Conservation (phyloP, 352 stramenopile species). For the Phytophthora kernoviae region DNA sequence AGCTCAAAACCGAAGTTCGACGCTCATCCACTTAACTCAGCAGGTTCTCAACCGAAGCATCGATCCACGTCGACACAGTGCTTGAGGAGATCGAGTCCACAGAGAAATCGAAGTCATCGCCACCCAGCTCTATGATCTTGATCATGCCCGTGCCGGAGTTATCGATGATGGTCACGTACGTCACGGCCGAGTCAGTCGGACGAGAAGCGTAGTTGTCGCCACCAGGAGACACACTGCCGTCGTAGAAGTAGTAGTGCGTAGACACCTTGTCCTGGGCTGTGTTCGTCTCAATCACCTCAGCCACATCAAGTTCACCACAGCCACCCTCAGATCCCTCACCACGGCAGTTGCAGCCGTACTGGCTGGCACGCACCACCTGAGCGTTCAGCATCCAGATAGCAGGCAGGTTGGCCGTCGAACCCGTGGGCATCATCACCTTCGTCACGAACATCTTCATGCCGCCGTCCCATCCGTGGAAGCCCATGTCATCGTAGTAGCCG, state of each 20-base stretch:
- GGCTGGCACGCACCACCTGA: slow-evolving; percentile 65
- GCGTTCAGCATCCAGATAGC: slow-evolving; percentile 85
- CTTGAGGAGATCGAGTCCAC: slow-evolving; percentile 34
- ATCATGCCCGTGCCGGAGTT: slow-evolving; percentile 44
- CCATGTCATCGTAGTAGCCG: slow-evolving; percentile 73
- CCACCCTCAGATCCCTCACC: slow-evolving; percentile 50
- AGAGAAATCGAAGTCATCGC: slow-evolving; percentile 51
- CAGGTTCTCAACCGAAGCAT: slow-evolving; percentile 44
- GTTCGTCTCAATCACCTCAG: slow-evolving; percentile 80
- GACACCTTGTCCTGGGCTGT: slow-evolving; percentile 52
- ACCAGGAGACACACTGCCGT: slow-evolving; percentile 50
- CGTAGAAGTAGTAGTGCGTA: slow-evolving; percentile 83
- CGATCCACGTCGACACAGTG: slow-evolving; percentile 42
- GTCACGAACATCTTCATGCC: slow-evolving; percentile 83
- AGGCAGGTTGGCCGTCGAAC: slow-evolving; percentile 53
- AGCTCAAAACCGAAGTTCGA: background rate
- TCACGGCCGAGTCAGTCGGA: slow-evolving; percentile 37
- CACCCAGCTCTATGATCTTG: slow-evolving; percentile 55
- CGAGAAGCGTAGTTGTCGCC: slow-evolving; percentile 53
- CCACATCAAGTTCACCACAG: slow-evolving; percentile 76
- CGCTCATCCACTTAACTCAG: slow-evolving; percentile 23
- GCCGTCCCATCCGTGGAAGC: slow-evolving; percentile 74
- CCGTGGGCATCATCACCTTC: slow-evolving; percentile 66
- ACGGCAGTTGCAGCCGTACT: slow-evolving; percentile 85
- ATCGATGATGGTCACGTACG: slow-evolving; percentile 64